A percentile compares a stretch with the other conserved stretches of the same genome.
Evolutionary conservation across 805 yeast genomes (phyloP).

Genomic region (Cyberlindnera galapagoensis): DNA sequence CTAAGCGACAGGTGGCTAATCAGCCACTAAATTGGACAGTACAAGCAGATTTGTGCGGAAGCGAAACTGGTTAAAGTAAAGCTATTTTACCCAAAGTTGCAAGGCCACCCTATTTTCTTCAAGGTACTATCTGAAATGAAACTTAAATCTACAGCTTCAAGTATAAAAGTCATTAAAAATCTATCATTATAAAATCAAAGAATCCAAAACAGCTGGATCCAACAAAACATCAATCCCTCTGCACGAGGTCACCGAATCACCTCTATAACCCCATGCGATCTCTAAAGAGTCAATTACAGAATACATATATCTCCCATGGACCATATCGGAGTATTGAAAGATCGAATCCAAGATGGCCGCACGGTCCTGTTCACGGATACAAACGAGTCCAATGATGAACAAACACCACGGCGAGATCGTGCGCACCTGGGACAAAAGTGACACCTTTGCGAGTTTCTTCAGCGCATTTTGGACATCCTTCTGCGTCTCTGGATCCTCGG

Average conservation of each 20-base stretch:
- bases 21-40: too few species aligned
- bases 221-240: slow-evolving; percentile 14
- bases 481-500: slow-evolving; percentile 5
- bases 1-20: too few species aligned
- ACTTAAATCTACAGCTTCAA: neutral
- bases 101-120: too few species aligned
- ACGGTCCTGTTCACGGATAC: slow-evolving; percentile 7
- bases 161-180: neutral
- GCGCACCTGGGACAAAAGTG: slow-evolving; percentile 7
- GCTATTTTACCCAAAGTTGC: too few species aligned
- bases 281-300: slow-evolving; percentile 13
- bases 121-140: too few species aligned
- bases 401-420: slow-evolving; percentile 6
- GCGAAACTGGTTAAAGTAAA: too few species aligned
- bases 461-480: slow-evolving; percentile 7
- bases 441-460: slow-evolving; percentile 6
- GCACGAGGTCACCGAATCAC: slow-evolving; percentile 1
- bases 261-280: slow-evolving; percentile 15
- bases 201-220: slow-evolving; percentile 4
- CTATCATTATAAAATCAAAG: slow-evolving; percentile 4
- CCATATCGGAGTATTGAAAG: slow-evolving; percentile 9
- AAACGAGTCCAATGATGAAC: slow-evolving; percentile 13
- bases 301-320: slow-evolving; percentile 11
- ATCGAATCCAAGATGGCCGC: slow-evolving; percentile 7
- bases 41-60: too few species aligned